Conservation (phyloP, 2,329 filamentous ascomycete species). For the Graphilbum ipis-grandicollis region DNA sequence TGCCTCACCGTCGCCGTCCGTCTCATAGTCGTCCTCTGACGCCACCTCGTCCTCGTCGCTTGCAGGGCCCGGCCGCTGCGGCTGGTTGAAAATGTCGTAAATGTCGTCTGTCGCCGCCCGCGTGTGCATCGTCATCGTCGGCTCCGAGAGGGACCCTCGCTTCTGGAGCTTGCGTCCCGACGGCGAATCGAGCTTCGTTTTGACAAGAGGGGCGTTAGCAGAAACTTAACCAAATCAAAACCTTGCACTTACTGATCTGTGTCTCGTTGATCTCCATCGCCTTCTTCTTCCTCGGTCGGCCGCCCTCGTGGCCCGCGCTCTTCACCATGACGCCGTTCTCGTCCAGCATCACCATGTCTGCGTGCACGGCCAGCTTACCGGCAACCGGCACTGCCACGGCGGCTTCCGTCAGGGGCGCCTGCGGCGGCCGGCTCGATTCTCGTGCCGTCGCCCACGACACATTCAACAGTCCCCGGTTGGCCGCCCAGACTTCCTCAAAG, state of each 20-base stretch:
- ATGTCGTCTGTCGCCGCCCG: conserved; percentile 93
- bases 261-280: conserved; percentile 77
- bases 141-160: conserved; percentile 51
- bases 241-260: conserved; percentile 80
- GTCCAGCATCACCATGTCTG: conserved; percentile 29
- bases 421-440: neutral
- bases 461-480: conserved; percentile 51
- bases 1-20: conserved; percentile 41
- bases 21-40: conserved; percentile 37
- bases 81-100: conserved; percentile 91
- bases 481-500: conserved; percentile 82
- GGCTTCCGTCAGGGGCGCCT: neutral
- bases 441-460: conserved; percentile 27
- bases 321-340: conserved; percentile 36
- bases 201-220: conserved; percentile 31
- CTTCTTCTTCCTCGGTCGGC: conserved; percentile 51
- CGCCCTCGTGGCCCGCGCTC: conserved; percentile 1
- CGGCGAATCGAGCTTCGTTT: conserved; percentile 83
- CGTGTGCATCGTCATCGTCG: conserved; percentile 97
- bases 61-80: conserved; percentile 31
- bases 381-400: conserved; percentile 7
- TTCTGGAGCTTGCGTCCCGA: conserved; percentile 70
- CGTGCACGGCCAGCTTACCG: conserved; percentile 24
- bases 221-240: no score
- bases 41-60: conserved; percentile 20